Evolutionary conservation across 176 grass and related monocot genomes (phyloP), one percentile per base, ranked within the genome.

Genomic region (Oryza meridionalis): DNA sequence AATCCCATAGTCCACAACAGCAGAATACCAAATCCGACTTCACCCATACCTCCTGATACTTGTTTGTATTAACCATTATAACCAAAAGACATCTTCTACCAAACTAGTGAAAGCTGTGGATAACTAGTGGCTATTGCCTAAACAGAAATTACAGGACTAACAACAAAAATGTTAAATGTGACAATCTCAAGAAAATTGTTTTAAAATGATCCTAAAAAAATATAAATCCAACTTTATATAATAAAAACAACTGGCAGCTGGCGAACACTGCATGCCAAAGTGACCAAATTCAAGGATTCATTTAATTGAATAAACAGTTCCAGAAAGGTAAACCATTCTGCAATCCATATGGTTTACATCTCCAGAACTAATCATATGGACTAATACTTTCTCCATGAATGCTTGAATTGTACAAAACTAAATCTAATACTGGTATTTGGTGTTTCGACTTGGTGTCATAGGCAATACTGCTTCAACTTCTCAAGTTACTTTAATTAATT

Each of bases 141-240:
- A 11, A 81, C 24, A 81, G 19, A 40, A 76, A 70, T 49, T 62
- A 33, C 26, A 74, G 6, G 22, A 70, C 49, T 77, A 79, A 40
- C 29, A 65, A 14, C 3, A 44, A 82, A 70, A 11, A 7, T 38
- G 22, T 5, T 70, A 9, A 79, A 72, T 14, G 11, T 37, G 12
- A 4, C 3, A 17, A 67, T 21, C 49, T 22, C 10, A 61, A 69
- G 67, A 14, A 45, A 84, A 5, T 7, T 10, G 40, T 65, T 33
- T 19, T 24, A 61, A 71, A 66, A 31, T 3, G 45, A 74, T 7
- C 19, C 19, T 4, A 70, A 77, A 61, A 72, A 24, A 24, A 7
- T n/a, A 4, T 12, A 24, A 4, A 43, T 3, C 5, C 0, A 22
- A 16, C 75, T 67, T 74, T 5, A 71, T 84, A 83, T 5, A 71